Conservation (phyloP, 768 basidiomycete species). For the Leccinum uliginosum region DNA sequence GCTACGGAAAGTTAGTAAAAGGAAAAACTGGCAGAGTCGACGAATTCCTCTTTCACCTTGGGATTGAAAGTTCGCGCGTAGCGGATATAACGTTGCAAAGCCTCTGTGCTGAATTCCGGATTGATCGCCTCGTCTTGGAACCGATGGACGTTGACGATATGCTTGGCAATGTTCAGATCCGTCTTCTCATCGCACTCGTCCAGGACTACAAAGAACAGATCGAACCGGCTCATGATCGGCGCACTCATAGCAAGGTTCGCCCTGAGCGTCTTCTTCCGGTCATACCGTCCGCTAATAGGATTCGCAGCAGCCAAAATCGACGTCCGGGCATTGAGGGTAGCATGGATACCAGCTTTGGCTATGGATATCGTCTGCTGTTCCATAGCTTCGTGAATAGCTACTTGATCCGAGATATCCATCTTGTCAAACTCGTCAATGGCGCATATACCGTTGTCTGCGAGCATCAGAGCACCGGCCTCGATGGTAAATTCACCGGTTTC, state of each 20-base stretch:
- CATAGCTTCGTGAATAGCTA: constrained; percentile 99
- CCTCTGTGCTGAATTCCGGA: constrained; percentile 97
- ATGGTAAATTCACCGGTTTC: constrained; percentile 99
- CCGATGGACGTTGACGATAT: constrained; percentile 97
- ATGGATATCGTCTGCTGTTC: constrained; percentile 99
- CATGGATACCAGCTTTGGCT: constrained; percentile 98
- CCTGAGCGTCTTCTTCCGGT: constrained; percentile 86
- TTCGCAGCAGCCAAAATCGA: constrained; percentile 98
- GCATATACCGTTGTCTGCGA: constrained; percentile 98
- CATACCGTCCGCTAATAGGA: constrained; percentile 95
- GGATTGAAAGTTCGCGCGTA: constrained; percentile 98
- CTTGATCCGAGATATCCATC: constrained; percentile 98
- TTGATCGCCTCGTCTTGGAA: constrained; percentile 92
- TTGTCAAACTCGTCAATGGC: constrained; percentile 99
- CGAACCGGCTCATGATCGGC: constrained; percentile 98
- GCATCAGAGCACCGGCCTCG: constrained; percentile 98
- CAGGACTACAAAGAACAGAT: constrained; percentile 95
- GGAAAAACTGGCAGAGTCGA: neutral
- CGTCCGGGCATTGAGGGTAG: constrained; percentile 95
- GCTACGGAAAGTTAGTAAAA: constrained; percentile 41
- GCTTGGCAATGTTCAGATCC: constrained; percentile 90
- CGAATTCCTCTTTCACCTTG: constrained; percentile 50
- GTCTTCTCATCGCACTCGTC: constrained; percentile 94
- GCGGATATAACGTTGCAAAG: constrained; percentile 92
- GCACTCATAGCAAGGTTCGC: constrained; percentile 97